A percentile compares a stretch with the other conserved stretches of the same genome.
Evolutionary conservation across 2,329 filamentous ascomycete species (phyloP).

Genomic region (Reticulascus tulasneorum): DNA sequence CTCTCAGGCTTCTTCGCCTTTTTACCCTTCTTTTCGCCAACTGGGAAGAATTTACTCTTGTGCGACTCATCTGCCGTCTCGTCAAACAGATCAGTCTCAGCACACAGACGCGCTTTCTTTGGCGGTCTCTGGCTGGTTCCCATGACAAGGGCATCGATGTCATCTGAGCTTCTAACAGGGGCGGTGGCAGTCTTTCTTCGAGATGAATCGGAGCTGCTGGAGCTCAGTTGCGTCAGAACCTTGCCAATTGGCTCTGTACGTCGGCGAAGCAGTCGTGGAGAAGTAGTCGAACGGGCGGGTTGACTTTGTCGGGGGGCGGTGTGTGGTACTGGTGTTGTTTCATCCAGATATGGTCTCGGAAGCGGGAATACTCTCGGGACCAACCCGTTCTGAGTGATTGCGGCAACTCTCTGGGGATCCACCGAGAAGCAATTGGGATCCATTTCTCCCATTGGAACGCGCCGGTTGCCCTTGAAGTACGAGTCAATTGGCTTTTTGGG

Average conservation of each 20-base stretch:
- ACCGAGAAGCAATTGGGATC: slow-evolving; percentile 57
- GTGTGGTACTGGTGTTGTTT: slow-evolving; percentile 16
- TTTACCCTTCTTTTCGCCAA: slow-evolving; percentile 19
- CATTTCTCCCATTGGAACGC: slow-evolving; percentile 60
- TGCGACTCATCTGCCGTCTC: slow-evolving; percentile 29
- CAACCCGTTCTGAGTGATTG: slow-evolving; percentile 44
- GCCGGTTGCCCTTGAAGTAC: slow-evolving; percentile 47
- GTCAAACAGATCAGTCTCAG: slow-evolving; percentile 30
- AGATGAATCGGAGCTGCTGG: background rate
- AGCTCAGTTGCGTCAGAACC: slow-evolving; percentile 26
- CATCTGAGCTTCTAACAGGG: slow-evolving; percentile 7
- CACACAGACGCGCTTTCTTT: slow-evolving; percentile 55
- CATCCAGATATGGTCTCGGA: slow-evolving; percentile 52
- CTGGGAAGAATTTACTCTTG: slow-evolving; percentile 53
- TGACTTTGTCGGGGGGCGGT: slow-evolving; percentile 12
- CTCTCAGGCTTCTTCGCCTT: slow-evolving; percentile 34
- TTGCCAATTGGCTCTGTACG: slow-evolving; percentile 49
- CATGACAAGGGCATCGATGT: slow-evolving; percentile 12
- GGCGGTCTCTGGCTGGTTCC: slow-evolving; percentile 33
- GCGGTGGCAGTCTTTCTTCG: slow-evolving; percentile 6
- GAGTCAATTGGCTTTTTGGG: slow-evolving; percentile 47
- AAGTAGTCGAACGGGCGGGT: slow-evolving; percentile 21
- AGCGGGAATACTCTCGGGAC: slow-evolving; percentile 55
- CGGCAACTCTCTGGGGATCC: slow-evolving; percentile 43
- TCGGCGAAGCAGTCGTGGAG: slow-evolving; percentile 41